These are phyloP conservation scores for Fraxinus americana DNA, from an alignment of 257 asterid species.

Conservation along the genomic window DNA sequence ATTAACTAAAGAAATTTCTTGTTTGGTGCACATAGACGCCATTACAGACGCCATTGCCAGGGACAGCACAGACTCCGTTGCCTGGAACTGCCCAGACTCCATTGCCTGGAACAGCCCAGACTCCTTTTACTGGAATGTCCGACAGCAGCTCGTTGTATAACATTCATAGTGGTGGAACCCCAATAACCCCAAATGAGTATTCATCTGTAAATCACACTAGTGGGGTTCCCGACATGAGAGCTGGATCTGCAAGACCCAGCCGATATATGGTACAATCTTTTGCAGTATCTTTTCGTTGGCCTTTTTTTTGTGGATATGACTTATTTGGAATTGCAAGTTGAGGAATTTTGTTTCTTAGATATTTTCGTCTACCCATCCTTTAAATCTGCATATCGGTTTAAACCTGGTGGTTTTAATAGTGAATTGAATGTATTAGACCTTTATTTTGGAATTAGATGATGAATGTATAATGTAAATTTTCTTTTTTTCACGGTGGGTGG, in stretches of 20 bases:
- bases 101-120: conserved; percentile 65
- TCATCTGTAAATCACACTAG: conserved; percentile 57
- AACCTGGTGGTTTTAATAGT: conserved; percentile 14
- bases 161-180: conserved; percentile 85
- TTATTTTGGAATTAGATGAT: conserved; percentile 6
- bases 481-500: conserved; percentile 13
- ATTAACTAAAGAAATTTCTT: not conserved
- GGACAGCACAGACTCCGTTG: conserved; percentile 72
- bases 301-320: conserved; percentile 9
- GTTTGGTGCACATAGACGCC: conserved; percentile 54
- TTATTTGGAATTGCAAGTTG: conserved; percentile 12
- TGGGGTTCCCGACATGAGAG: conserved; percentile 51
- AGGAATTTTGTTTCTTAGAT: conserved; percentile 1
- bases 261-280: conserved; percentile 64
- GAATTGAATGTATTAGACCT: not conserved
- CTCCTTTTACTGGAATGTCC: conserved; percentile 71
- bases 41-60: conserved; percentile 78
- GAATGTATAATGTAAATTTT: conserved; percentile 2
- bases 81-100: conserved; percentile 82
- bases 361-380: not conserved
- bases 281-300: not conserved
- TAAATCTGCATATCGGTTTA: not conserved
- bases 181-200: conserved; percentile 75
- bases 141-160: conserved; percentile 71
- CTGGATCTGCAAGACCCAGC: conserved; percentile 73